Base-by-base conservation (phyloP, 1,139 yeast genomes). In the Candida tropicalis region DNA sequence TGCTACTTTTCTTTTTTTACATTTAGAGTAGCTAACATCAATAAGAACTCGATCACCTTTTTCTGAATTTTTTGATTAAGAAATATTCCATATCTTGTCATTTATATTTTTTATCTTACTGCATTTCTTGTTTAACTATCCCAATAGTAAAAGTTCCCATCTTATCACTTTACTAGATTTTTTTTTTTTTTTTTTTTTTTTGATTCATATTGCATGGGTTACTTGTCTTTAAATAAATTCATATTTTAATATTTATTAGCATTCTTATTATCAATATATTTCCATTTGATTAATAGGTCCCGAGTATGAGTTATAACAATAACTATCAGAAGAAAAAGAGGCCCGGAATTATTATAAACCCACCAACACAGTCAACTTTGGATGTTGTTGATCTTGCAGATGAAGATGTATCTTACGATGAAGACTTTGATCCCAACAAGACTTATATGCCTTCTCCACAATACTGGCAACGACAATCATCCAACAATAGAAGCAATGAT, bases 351-450 rank as follows among this genome's bases (percentile, higher is more conserved):
- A 29, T 40, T 6, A 40, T 40, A 40, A 24, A 34, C 13, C 39
- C 40, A 25, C 45, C 44, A 2, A 37, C 40, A 12, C 29, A 32
- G 13, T 35, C 45, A 15, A 34, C 41, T 5, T 32, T 42, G 9
- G 37, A 42, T 24, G 38, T 39, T 17, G n/a, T n/a, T 12, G 6
- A 31, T 26, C n/a, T 11, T 3, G 5, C 23, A 5, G 33, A 39
- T 7, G 41, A 39, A 13, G 32, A 33, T 13, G 33, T 35, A n/a
- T 28, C 40, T 11, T 45, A 41, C 22, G 44, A 47, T 31, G 51
- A 47, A 38, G 51, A 45, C 7, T 47, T 28, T 16, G 49, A 47
- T 41, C 51, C 51, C 18, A 45, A 47, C 39, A 47, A 47, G 36
- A 36, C 47, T 2, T 47, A 47, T 38, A 20, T 36, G 5, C 24